These are phyloP conservation scores for Botrytis galanthina DNA, from an alignment of 2,329 filamentous ascomycete species.

Conservation along the genomic window DNA sequence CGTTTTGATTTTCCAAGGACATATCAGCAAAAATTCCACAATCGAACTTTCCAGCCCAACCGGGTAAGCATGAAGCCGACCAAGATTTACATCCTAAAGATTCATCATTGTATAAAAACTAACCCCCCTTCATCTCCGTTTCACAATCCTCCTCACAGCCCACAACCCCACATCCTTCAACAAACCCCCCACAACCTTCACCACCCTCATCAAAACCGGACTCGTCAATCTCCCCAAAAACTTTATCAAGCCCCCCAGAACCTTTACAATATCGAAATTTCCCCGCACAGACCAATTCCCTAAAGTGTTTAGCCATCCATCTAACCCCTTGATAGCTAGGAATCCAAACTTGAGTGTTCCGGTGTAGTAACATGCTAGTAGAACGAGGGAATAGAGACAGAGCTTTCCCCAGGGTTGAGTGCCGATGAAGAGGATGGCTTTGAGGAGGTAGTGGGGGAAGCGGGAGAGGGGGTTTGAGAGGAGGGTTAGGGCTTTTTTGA, in stretches of 20 bases:
- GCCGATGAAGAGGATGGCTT: not conserved
- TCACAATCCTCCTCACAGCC: not conserved
- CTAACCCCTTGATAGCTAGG: not conserved
- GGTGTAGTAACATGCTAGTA: not conserved
- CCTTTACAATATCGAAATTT: not conserved
- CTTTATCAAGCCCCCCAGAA: not conserved
- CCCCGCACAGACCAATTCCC: not conserved
- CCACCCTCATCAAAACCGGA: not conserved
- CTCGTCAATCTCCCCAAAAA: not conserved
- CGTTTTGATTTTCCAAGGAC: not conserved
- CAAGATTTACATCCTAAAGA: not conserved
- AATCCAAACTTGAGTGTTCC: not conserved
- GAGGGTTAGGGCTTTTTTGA: not conserved
- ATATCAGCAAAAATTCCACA: too few species aligned
- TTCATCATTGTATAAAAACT: rapidly evolving
- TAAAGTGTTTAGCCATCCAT: not conserved
- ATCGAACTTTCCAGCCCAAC: too few species aligned
- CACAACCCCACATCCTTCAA: not conserved
- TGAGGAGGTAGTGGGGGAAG: not conserved
- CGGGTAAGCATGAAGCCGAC: not conserved
- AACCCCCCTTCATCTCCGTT: not conserved
- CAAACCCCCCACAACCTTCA: not conserved
- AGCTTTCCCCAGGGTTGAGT: not conserved
- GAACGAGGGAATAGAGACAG: not conserved
- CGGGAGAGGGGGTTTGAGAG: not conserved